Evolutionary conservation across 2,329 filamentous ascomycete species (phyloP), one percentile per base, ranked within the genome.

Genomic region (Ophiosphaerella korrae): DNA sequence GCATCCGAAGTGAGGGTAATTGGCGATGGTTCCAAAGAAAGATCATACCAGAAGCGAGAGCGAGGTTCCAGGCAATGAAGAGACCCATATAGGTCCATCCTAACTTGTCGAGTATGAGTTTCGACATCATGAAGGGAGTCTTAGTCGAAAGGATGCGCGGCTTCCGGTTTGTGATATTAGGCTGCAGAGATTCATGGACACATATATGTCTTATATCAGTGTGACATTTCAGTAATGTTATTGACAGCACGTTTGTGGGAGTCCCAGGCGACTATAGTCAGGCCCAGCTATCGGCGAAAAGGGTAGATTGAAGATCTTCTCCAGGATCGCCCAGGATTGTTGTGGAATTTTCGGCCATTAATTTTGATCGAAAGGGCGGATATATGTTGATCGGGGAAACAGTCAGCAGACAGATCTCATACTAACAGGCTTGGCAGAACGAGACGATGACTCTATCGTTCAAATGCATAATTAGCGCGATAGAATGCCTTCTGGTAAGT

Each of bases 1-100:
- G 67, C 50, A 72, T 71, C 2, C 64, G 66, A 2, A 72, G 52
- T 7, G 63, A 68, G 5, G 67, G 69, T 14, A 67, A 53, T 13
- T 66, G 52, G 12, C 69, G 66, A 53, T 69, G 52, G 12, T 12
- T 45, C 62, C 62, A 66, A 4, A 66, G 59, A 42, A 61, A 66
- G 34, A 32, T 34, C 47, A 64, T 55, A 7, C 49, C 51, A 42
- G 43, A 42, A 12, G 48, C 42, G 21, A 64, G 45, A 11, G 45
- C 16, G 11, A 63, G 12, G 16, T 60, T 66, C 64, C 63, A 66
- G 5, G 41, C 38, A 23, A 60, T 58, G 29, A 55, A 51, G 14
- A 67, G 36, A 31, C 42, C 46, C n/a, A 60, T 53, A 40, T 63
- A 67, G 21, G 53, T 48, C 61, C 55, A 63, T 24, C 55, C 60